Percentiles rank a stretch among this genome's conserved stretches.
These are phyloP conservation scores for Curvularia verruculosa DNA, from an alignment of 2,329 filamentous ascomycete species.

Conservation along the genomic window DNA sequence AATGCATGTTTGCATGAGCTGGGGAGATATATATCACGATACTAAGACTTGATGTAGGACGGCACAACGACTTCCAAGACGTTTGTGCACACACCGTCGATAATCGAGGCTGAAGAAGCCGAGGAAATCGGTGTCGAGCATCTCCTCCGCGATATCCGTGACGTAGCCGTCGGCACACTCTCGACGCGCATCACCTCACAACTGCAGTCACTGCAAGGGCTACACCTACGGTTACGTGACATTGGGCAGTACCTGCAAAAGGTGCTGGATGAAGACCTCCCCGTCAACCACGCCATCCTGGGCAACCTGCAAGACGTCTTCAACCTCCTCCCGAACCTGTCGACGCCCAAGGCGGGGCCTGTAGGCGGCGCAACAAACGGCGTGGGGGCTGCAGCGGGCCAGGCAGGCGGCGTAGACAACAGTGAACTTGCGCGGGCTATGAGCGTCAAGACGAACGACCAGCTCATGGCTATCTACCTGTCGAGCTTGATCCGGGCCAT, in stretches of 20 bases:
- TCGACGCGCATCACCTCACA: constrained; percentile 97
- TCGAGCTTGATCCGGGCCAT: constrained; percentile 97
- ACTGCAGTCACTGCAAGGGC: constrained; percentile 92
- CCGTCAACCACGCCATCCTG: constrained; percentile 95
- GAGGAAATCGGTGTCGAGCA: constrained; percentile 99
- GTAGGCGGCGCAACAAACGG: constrained; percentile 53
- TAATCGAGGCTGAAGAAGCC: constrained; percentile 98
- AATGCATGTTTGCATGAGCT: background rate
- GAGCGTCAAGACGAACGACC: constrained; percentile 99
- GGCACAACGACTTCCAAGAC: constrained; percentile 96
- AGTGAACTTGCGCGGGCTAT: constrained; percentile 93
- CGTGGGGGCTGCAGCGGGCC: constrained; percentile 59
- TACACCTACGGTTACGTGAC: constrained; percentile 92
- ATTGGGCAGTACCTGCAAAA: constrained; percentile 96
- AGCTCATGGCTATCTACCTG: constrained; percentile 97
- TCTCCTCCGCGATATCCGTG: constrained; percentile 93
- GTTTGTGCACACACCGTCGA: constrained; percentile 96
- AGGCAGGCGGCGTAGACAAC: constrained; percentile 62
- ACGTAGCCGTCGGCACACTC: constrained; percentile 95
- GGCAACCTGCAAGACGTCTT: constrained; percentile 99
- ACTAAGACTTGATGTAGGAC: constrained; percentile 64
- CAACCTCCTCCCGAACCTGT: constrained; percentile 95
- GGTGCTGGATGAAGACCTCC: constrained; percentile 88
- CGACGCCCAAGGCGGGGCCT: constrained; percentile 72
- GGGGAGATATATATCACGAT: background rate